phyloP scores from a whole-genome alignment of 83 land plant species.

The Picea mariana region DNA sequence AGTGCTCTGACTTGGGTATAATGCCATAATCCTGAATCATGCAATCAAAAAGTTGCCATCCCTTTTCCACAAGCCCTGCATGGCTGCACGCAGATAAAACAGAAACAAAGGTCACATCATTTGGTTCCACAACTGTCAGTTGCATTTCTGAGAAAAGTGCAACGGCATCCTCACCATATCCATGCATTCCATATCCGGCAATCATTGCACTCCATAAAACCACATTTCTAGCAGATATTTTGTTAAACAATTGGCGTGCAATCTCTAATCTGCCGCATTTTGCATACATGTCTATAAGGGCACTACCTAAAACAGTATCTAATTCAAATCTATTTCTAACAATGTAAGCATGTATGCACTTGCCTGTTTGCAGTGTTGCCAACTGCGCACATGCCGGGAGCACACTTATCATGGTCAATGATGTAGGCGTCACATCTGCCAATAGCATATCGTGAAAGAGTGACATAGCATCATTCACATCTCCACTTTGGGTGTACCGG shows the following conservation, averaged over 20 bases:
- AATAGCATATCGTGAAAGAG: slow-evolving; percentile 45
- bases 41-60: not conserved
- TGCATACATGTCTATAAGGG: slow-evolving; percentile 30
- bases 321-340: not conserved
- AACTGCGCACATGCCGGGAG: slow-evolving; percentile 49
- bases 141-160: slow-evolving; percentile 53
- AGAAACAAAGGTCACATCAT: slow-evolving; percentile 49
- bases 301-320: slow-evolving; percentile 25
- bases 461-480: slow-evolving; percentile 30
- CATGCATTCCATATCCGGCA: slow-evolving; percentile 31
- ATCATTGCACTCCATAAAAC: slow-evolving; percentile 45
- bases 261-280: slow-evolving; percentile 29
- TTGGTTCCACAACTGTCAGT: slow-evolving; percentile 25
- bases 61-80: not conserved
- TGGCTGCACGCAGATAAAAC: slow-evolving; percentile 13
- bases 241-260: slow-evolving; percentile 26
- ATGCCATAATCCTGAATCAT: not conserved
- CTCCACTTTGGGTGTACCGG: slow-evolving; percentile 39
- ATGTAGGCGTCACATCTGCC: slow-evolving; percentile 43
- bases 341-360: slow-evolving; percentile 21
- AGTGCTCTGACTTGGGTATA: not conserved
- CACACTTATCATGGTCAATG: slow-evolving; percentile 41
- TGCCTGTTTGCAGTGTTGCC: slow-evolving; percentile 24
- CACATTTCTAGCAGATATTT: slow-evolving; percentile 18
- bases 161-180: slow-evolving; percentile 37